Conservation (phyloP, 1,284 basidiomycete species). For the Albatrellus sp. region DNA sequence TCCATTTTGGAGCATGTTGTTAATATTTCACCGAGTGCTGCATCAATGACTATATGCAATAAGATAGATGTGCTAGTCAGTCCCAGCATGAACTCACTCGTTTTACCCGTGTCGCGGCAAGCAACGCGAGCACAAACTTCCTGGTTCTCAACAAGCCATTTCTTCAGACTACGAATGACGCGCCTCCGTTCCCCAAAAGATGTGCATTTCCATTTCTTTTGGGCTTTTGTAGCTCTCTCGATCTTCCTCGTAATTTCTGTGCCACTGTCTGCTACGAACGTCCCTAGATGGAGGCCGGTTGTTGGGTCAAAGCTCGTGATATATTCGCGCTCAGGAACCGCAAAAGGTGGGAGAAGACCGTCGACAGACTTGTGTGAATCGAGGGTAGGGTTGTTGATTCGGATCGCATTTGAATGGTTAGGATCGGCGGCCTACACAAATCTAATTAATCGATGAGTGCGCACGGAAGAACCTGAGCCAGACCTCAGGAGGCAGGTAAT, state of each 20-base stretch:
- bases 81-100: conserved; percentile 42
- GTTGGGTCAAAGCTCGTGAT: conserved; percentile 90
- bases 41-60: conserved; percentile 61
- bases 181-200: conserved; percentile 69
- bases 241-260: conserved; percentile 67
- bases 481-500: conserved; percentile 46
- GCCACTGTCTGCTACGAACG: conserved; percentile 54
- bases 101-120: conserved; percentile 93
- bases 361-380: conserved; percentile 48
- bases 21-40: conserved; percentile 81
- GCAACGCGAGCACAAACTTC: conserved; percentile 81
- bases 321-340: conserved; percentile 43
- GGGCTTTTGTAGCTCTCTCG: conserved; percentile 49
- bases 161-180: conserved; percentile 75
- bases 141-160: conserved; percentile 86
- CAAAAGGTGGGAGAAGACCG: conserved; percentile 38
- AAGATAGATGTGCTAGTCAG: background rate
- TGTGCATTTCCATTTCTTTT: conserved; percentile 58
- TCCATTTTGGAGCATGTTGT: conserved; percentile 85
- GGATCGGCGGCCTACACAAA: conserved; percentile 8
- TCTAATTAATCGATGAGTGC: conserved; percentile 7
- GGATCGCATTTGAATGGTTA: conserved; percentile 16
- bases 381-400: conserved; percentile 44
- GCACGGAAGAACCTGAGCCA: conserved; percentile 13
- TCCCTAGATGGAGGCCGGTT: conserved; percentile 68